Evolutionary conservation across 1,284 basidiomycete genomes (phyloP).

Genomic region (Cryptococcus sp.): DNA sequence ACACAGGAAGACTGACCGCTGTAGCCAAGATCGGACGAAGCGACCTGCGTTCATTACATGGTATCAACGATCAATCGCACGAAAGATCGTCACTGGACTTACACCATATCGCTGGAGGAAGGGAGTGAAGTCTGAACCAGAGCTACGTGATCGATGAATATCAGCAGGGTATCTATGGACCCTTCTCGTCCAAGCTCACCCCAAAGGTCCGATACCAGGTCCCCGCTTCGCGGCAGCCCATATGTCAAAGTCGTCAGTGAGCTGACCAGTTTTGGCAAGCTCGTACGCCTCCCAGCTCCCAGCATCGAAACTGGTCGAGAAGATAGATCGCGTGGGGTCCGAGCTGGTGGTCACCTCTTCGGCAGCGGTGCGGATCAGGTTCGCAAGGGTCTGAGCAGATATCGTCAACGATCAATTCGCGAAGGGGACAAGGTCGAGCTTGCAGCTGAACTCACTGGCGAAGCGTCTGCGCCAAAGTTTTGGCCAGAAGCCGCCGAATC

Average conservation of each 20-base stretch:
- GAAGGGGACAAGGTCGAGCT: background rate
- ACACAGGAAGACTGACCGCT: slow-evolving; percentile 41
- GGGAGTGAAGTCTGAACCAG: slow-evolving; percentile 70
- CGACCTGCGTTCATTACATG: slow-evolving; percentile 16
- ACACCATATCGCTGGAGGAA: slow-evolving; percentile 62
- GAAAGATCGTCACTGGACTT: slow-evolving; percentile 17
- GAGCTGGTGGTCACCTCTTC: slow-evolving; percentile 64
- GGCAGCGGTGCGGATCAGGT: slow-evolving; percentile 69
- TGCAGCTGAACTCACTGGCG: slow-evolving; percentile 39
- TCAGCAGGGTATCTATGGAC: too few relatives aligned
- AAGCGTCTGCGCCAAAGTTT: slow-evolving; percentile 57
- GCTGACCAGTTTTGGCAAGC: slow-evolving; percentile 1
- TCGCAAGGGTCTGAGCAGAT: slow-evolving; percentile 72
- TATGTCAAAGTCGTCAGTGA: slow-evolving; percentile 17
- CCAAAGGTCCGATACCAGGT: slow-evolving; percentile 29
- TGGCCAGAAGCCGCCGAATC: slow-evolving; percentile 73
- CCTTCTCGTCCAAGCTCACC: slow-evolving; percentile 14
- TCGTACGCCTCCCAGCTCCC: slow-evolving; percentile 34
- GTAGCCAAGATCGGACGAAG: slow-evolving; percentile 58
- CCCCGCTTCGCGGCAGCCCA: slow-evolving; percentile 1
- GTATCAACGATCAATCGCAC: too few relatives aligned
- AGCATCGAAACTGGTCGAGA: slow-evolving; percentile 45
- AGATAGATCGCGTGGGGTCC: slow-evolving; percentile 47
- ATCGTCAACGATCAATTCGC: slow-evolving; percentile 20
- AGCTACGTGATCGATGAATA: slow-evolving; percentile 44